Conservation (phyloP, 2,329 filamentous ascomycete genomes). For the Aspergillus terreus region DNA sequence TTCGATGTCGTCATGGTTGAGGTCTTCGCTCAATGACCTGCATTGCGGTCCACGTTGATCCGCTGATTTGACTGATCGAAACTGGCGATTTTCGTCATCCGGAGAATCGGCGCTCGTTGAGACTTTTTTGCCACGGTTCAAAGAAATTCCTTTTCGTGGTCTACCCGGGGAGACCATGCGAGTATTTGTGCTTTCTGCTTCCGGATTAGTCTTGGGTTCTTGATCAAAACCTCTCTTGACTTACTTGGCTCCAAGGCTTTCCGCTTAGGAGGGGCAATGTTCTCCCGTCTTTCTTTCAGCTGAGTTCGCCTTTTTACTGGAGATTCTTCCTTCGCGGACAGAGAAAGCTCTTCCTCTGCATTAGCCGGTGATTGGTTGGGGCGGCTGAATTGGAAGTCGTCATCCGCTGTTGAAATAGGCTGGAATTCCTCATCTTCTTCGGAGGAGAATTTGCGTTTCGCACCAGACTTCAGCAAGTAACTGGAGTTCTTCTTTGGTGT, state of each 20-base stretch:
- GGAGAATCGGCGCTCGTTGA: not conserved
- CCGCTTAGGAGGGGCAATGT: conserved; percentile 17
- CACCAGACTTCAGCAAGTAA: conserved; percentile 42
- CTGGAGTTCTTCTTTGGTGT: not conserved
- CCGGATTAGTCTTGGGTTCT: conserved; percentile 11
- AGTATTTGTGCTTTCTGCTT: conserved; percentile 49
- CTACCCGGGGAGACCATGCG: conserved; percentile 35
- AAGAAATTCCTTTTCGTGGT: not conserved
- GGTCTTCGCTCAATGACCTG: too few species aligned
- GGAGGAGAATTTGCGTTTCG: conserved; percentile 57
- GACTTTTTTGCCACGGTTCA: not conserved
- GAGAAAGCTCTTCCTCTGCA: conserved; percentile 4
- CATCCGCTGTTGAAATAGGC: conserved; percentile 17
- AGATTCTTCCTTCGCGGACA: conserved; percentile 9
- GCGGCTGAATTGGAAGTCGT: conserved; percentile 34
- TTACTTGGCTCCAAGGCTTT: conserved; percentile 44
- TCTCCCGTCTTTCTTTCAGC: conserved; percentile 13
- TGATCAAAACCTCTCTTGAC: conserved; percentile 13
- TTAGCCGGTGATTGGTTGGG: conserved; percentile 17
- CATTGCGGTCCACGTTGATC: too few species aligned
- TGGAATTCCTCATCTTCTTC: conserved; percentile 45
- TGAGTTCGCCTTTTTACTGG: conserved; percentile 15
- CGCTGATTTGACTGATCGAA: too few species aligned
- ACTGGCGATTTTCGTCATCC: not conserved
- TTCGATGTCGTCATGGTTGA: too few species aligned